Conservation (phyloP, 208 protist genomes). For the Trichomonas gallinae region DNA sequence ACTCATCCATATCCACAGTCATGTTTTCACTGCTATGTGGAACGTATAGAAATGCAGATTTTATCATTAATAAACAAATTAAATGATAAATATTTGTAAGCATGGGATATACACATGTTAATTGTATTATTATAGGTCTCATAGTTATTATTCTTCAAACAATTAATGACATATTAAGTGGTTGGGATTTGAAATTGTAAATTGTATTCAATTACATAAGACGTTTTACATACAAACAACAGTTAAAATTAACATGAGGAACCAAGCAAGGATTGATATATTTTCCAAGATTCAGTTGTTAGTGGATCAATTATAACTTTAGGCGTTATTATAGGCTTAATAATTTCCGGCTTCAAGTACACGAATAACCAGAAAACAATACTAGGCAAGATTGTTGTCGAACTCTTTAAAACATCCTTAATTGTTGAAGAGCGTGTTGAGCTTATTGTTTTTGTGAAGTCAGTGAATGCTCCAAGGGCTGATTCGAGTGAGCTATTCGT, state of each 20-base stretch:
- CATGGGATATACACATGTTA: too few species aligned
- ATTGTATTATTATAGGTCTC: too few species aligned
- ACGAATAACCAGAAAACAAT: background rate
- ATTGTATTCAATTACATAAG: too few species aligned
- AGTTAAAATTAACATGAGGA: background rate
- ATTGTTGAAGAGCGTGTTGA: background rate
- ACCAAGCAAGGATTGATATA: background rate
- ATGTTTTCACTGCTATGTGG: too few species aligned
- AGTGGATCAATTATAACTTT: background rate
- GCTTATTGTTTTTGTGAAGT: background rate
- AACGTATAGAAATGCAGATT: too few species aligned
- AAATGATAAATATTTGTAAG: too few species aligned
- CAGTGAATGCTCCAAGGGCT: background rate
- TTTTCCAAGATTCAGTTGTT: background rate
- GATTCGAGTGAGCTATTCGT: background rate
- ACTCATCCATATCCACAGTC: too few species aligned
- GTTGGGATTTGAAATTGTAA: too few species aligned
- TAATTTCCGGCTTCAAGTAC: background rate
- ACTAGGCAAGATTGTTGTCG: background rate
- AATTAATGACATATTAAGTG: too few species aligned
- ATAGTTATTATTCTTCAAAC: too few species aligned
- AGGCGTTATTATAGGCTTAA: background rate
- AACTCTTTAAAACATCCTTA: background rate
- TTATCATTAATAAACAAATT: too few species aligned
- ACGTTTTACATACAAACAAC: too few species aligned